Evolutionary conservation across 441 rosid species (phyloP).

Genomic region (Hypseocharis bilobata): DNA sequence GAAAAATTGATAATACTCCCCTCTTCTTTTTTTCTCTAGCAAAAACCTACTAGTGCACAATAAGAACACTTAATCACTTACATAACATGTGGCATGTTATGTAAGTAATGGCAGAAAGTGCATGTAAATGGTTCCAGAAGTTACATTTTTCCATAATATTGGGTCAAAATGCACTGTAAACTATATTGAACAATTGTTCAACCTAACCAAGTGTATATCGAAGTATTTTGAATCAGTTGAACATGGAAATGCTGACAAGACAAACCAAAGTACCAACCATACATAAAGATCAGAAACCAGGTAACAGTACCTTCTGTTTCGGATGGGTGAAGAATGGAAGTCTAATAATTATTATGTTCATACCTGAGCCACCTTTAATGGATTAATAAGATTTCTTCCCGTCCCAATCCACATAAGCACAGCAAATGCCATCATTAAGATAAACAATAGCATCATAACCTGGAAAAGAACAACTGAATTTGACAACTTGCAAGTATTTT

Average conservation of each 20-base stretch:
- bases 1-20: too few species aligned
- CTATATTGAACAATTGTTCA: neutral
- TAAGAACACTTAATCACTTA: too few species aligned
- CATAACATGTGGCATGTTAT: neutral
- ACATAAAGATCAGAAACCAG: conserved; percentile 6
- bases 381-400: conserved; percentile 33
- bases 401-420: conserved; percentile 49
- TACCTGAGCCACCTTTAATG: conserved; percentile 48
- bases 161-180: neutral
- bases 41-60: too few species aligned
- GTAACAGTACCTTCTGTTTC: too few species aligned
- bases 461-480: conserved; percentile 22
- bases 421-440: conserved; percentile 42
- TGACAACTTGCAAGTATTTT: neutral
- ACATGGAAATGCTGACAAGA: neutral
- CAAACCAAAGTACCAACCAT: neutral
- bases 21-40: too few species aligned
- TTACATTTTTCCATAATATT: too few species aligned
- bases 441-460: conserved; percentile 35
- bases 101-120: too few species aligned
- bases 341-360: conserved; percentile 21
- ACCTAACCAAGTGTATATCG: neutral
- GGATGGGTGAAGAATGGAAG: too few species aligned
- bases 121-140: too few species aligned
- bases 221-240: neutral